These are phyloP conservation scores for Botrytis medusae DNA, from an alignment of 2,329 filamentous ascomycete species.

Conservation along the genomic window DNA sequence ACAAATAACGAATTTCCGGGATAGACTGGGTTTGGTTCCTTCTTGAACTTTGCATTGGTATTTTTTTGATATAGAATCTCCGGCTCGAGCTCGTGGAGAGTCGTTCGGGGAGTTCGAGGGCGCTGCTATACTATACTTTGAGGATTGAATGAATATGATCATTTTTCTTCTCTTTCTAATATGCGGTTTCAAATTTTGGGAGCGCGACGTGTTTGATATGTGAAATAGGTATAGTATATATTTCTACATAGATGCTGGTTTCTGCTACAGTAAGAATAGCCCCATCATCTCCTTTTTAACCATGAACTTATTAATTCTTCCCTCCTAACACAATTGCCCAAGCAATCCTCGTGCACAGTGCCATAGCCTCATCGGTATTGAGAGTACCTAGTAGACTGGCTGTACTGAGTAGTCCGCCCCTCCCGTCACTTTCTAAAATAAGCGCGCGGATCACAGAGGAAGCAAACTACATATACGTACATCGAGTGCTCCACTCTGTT, in stretches of 20 bases:
- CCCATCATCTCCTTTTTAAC: background rate
- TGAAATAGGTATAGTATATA: background rate
- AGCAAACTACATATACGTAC: background rate
- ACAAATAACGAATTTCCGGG: slow-evolving; percentile 20
- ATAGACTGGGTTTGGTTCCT: slow-evolving; percentile 16
- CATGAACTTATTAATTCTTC: background rate
- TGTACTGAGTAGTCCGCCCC: background rate
- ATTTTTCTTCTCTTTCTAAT: background rate
- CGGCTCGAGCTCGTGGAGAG: slow-evolving; percentile 14
- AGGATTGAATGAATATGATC: background rate
- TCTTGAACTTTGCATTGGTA: slow-evolving; percentile 5
- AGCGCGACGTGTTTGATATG: background rate
- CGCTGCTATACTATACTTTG: background rate
- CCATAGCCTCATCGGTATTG: background rate
- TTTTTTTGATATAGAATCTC: slow-evolving; percentile 30
- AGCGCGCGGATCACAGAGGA: background rate
- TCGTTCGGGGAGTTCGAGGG: slow-evolving; percentile 14
- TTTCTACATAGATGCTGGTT: background rate
- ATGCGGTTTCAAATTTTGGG: background rate
- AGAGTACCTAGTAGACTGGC: background rate
- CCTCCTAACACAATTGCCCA: background rate
- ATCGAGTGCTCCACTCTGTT: background rate
- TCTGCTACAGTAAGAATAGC: background rate
- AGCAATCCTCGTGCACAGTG: background rate
- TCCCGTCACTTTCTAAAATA: background rate